Evolutionary conservation across 108 stramenopile genomes (phyloP).

Genomic region (Cyclotella choctawhatcheeana): DNA sequence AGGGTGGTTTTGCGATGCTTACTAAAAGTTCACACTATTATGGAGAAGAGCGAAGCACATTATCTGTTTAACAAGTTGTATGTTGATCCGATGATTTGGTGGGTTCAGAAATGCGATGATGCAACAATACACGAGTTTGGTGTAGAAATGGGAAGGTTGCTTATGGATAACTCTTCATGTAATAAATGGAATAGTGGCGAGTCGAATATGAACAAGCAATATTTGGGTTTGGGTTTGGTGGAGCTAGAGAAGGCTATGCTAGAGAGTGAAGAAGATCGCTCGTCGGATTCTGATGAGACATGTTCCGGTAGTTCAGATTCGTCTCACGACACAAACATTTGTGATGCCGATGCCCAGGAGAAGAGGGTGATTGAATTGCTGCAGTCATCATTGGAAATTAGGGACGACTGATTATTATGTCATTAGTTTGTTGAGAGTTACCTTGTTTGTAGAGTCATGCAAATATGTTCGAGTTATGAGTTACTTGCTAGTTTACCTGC

Average conservation of each 20-base stretch:
- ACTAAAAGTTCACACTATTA: slow-evolving; percentile 70
- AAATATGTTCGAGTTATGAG: too few species aligned
- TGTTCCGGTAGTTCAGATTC: neutral
- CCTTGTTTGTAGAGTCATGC: too few species aligned
- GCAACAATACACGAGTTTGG: slow-evolving; percentile 33
- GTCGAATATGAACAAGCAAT: slow-evolving; percentile 12
- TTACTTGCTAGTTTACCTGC: too few species aligned
- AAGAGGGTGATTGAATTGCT: too few species aligned
- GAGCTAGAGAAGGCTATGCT: slow-evolving; percentile 25
- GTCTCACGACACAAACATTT: neutral
- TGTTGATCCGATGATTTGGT: slow-evolving; percentile 73
- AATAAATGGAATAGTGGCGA: neutral
- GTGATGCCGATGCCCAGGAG: too few species aligned
- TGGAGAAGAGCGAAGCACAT: slow-evolving; percentile 90
- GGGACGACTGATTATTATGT: too few species aligned
- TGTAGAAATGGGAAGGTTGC: slow-evolving; percentile 9
- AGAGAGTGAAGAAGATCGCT: slow-evolving; percentile 9
- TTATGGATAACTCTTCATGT: neutral
- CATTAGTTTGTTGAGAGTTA: too few species aligned
- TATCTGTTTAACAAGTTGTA: slow-evolving; percentile 91
- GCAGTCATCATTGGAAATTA: too few species aligned
- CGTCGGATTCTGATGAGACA: neutral
- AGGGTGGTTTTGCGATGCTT: slow-evolving; percentile 76
- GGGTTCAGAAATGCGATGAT: slow-evolving; percentile 66
- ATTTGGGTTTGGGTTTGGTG: slow-evolving; percentile 37